Evolutionary conservation across 179 eudicot genomes (phyloP), one percentile per base, ranked within the genome.

Genomic region (Gypsophila paniculata): DNA sequence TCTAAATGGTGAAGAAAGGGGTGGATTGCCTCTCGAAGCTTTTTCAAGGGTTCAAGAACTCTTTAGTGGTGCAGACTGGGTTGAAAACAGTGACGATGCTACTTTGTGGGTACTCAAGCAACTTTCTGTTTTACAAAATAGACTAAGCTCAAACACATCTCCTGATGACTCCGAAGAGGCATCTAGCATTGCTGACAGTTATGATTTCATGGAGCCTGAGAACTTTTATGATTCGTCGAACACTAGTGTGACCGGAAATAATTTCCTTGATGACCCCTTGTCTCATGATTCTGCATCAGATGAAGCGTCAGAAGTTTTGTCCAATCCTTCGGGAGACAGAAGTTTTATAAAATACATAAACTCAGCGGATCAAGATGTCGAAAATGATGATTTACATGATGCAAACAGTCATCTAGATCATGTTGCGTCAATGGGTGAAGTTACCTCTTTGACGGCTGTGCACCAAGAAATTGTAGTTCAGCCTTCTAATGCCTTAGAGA

Each of bases 111-210:
- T 93, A 69, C 86, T 93, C 60, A 91, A 91, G 82, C 98, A 93
- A 69, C 88, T 93, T 57, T 82, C 96, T 13, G 86, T 80, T 36
- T 72, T 89, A 72, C 83, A 80, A 76, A 86, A 79, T 63, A 87
- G 90, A 77, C 72, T 88, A 34, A 88, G 89, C 80, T 76, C 87
- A 71, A 85, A 89, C 74, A 82, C 89, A 22, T 93, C 98, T n/a
- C 96, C 97, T 52, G 81, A 88, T 74, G 98, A 93, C 77, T 93
- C 96, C 4, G 98, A 93, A 78, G 98, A 93, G 72, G 98, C 88
- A 25, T 84, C 54, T 23, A 93, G 97, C 68, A 74, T 79, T 82
- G 91, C 97, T 72, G 97, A 93, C 67, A 89, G 95, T 82, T 82
- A 81, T 65, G 98, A 93, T 76, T 89, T 85, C 79, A 80, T 87